Percentiles rank a stretch among this genome's conserved stretches.
Evolutionary conservation across 139 green algal species (phyloP).

Genomic region (Chlorella sp.): DNA sequence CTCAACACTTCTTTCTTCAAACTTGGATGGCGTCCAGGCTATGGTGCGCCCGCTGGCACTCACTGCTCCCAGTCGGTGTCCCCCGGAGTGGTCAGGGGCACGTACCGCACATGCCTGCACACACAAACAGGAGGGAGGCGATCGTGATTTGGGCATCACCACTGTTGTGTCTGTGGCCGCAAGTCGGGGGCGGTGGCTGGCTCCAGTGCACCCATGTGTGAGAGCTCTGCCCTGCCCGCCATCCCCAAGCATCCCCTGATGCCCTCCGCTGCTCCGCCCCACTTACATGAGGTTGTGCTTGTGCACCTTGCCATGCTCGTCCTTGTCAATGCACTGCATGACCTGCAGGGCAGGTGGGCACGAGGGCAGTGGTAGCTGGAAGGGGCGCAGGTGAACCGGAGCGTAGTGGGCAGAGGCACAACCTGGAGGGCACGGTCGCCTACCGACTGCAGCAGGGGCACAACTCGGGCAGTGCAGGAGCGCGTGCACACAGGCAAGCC

Average conservation of each 20-base stretch:
- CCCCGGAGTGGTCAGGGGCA: slow-evolving; percentile 34
- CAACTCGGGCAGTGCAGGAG: slow-evolving; percentile 20
- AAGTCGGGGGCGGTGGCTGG: no score
- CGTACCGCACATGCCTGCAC: slow-evolving; percentile 37
- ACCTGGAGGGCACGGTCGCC: no score
- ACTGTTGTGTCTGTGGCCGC: no score
- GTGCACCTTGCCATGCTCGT: slow-evolving; percentile 17
- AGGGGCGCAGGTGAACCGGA: no score
- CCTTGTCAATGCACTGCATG: slow-evolving; percentile 48
- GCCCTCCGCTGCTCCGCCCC: not conserved
- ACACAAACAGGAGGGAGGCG: not conserved
- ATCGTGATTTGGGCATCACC: not conserved
- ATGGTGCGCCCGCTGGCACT: not conserved
- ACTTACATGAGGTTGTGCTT: slow-evolving; percentile 35
- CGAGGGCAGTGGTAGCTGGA: not conserved
- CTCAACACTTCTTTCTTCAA: no score
- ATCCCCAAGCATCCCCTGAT: not conserved
- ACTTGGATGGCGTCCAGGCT: no score
- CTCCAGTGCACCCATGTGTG: no score
- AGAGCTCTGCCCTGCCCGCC: no score
- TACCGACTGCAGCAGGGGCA: no score
- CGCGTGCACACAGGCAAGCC: not conserved
- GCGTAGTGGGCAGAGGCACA: not conserved
- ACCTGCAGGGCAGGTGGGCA: slow-evolving; percentile 13
- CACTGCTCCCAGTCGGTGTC: slow-evolving; percentile 22